phyloP scores from a whole-genome alignment of 2,329 filamentous ascomycete genomes.

The Fusarium bactridioides region DNA sequence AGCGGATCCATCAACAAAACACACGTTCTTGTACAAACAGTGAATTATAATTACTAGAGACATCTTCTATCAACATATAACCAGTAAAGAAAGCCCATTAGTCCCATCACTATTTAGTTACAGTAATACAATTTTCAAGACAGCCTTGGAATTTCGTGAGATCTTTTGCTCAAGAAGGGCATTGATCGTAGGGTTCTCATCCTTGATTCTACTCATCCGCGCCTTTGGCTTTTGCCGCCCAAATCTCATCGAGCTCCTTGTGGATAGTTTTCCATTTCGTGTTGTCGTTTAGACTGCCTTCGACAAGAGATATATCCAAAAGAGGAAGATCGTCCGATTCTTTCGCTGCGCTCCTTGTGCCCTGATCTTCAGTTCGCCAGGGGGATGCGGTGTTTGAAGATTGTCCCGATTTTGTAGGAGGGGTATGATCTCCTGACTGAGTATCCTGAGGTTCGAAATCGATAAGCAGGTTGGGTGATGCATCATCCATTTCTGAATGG shows the following conservation, averaged over 20 bases:
- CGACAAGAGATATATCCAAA: neutral
- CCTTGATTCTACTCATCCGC: neutral
- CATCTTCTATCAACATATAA: neutral
- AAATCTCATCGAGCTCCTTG: neutral
- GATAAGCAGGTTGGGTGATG: neutral
- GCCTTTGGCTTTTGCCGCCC: neutral
- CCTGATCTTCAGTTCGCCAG: neutral
- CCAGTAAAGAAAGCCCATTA: neutral
- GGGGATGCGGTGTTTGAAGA: neutral
- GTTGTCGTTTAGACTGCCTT: neutral
- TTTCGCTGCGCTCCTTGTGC: neutral
- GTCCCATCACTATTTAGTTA: neutral
- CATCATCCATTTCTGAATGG: neutral
- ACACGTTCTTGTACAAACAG: neutral
- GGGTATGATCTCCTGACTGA: neutral
- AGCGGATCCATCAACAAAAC: neutral
- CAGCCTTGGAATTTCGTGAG: too few relatives aligned
- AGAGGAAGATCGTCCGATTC: too few relatives aligned
- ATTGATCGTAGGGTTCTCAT: neutral
- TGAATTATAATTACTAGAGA: neutral
- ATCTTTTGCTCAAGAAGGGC: neutral
- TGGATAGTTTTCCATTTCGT: neutral
- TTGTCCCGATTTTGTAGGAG: neutral
- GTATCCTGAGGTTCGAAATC: neutral
- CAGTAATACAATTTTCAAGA: neutral